Evolutionary conservation across 2,329 filamentous ascomycete genomes (phyloP).

Genomic region (Neonectria neomacrospora): DNA sequence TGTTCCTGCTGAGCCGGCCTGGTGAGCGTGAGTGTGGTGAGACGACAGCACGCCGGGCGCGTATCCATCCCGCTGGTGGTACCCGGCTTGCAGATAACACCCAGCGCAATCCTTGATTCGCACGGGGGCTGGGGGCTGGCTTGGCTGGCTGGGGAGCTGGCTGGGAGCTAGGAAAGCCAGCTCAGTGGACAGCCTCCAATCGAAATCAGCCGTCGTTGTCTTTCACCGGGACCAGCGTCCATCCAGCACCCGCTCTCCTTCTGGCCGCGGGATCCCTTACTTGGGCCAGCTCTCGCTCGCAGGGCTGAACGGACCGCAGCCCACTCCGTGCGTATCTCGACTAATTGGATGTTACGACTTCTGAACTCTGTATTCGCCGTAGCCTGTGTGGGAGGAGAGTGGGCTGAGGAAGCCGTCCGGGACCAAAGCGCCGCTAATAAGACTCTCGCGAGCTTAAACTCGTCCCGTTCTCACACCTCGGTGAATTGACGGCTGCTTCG

Average conservation of each 20-base stretch:
- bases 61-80: constrained; percentile 28
- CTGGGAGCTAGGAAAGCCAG: constrained; percentile 37
- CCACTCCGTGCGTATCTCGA: constrained; percentile 8
- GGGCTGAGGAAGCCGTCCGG: constrained; percentile 4
- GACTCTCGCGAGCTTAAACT: not conserved
- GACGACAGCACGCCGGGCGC: constrained; percentile 30
- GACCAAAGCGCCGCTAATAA: not conserved
- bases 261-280: constrained; percentile 8
- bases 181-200: constrained; percentile 34
- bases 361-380: constrained; percentile 12
- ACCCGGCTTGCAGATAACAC: constrained; percentile 35
- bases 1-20: constrained; percentile 33
- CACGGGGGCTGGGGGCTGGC: constrained; percentile 22
- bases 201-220: constrained; percentile 27
- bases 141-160: constrained; percentile 30
- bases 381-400: not conserved
- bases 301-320: constrained; percentile 41
- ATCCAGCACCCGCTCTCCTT: constrained; percentile 11
- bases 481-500: not conserved
- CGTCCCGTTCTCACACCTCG: not conserved
- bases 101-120: constrained; percentile 36
- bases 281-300: constrained; percentile 19
- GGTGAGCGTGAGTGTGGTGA: constrained; percentile 38
- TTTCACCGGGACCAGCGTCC: constrained; percentile 33
- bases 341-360: constrained; percentile 7